Base-by-base conservation (phyloP, 768 basidiomycete species). In the Candolleomyces eurysporus region DNA sequence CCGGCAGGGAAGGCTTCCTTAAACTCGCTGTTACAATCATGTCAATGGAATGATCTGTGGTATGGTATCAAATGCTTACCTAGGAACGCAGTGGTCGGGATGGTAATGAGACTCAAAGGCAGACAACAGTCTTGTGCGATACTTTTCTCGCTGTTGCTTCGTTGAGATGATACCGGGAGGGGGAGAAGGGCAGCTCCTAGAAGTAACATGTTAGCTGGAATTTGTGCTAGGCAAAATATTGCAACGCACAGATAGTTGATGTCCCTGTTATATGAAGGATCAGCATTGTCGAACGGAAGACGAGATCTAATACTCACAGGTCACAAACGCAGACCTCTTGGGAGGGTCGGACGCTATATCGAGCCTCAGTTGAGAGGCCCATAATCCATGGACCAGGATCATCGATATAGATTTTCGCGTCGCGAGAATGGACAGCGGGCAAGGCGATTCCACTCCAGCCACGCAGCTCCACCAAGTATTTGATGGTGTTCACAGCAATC, bases 331-430 rank as follows among this genome's bases (percentile, higher is more conserved):
- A 94, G 36, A 96, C 88, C 70, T 98, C 96, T 0, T 90, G 78
- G 1, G 87, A 78, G 9, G 89, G 83, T 30, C 89, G 80, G 19
- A 93, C 78, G 65, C 90, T 84, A 71, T 93, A 90, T 61, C 92
- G 82, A 8, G 91, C 89, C 69, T 96, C 90, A 1, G 91, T 92
- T 11, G 92, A 86, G 43, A 96, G 80, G 40, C 92, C 96, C 73
- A 98, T 85, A 67, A 98, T 94, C 88, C 94, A 98, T 62, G 96
- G 96, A 39, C 96, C 96, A 48, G 96, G 94, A 72, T 98, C 95
- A 65, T 98, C 95, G 63, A 96, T 89, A 65, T 94, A 92, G 57
- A 98, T 92, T 70, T 90, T 92, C 30, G 93, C 89, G 65, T 97
- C 96, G 49, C 96, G 87, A 39, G 89, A 87, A 71, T 95, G 93